These are phyloP conservation scores for Geranium brycei DNA, from an alignment of 345 rosid species.

Conservation along the genomic window DNA sequence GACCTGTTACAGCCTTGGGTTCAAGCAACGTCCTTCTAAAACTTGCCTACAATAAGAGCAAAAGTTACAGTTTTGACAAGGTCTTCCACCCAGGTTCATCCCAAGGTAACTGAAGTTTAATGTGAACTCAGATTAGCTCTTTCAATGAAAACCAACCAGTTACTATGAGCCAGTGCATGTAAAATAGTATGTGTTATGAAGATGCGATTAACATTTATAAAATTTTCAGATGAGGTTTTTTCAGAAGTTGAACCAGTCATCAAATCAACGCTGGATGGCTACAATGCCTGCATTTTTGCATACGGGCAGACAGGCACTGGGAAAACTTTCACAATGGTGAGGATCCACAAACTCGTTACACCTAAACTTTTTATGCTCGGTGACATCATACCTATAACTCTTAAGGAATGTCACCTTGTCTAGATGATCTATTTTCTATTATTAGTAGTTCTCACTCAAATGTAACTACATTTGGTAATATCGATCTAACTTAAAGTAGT, in stretches of 20 bases:
- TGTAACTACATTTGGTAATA: not conserved
- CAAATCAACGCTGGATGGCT: slow-evolving; percentile 69
- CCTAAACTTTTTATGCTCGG: not conserved
- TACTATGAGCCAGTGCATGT: not conserved
- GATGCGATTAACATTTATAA: slow-evolving; percentile 10
- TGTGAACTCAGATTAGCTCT: not conserved
- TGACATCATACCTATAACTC: not conserved
- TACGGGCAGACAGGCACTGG: slow-evolving; percentile 85
- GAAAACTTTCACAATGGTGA: slow-evolving; percentile 75
- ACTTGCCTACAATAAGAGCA: slow-evolving; percentile 29
- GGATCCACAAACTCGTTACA: not conserved
- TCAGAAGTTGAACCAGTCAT: slow-evolving; percentile 70
- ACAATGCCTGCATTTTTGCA: slow-evolving; percentile 74
- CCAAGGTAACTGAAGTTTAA: slow-evolving; percentile 35
- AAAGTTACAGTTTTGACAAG: slow-evolving; percentile 47
- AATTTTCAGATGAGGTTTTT: slow-evolving; percentile 52
- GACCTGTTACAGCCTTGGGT: slow-evolving; percentile 33
- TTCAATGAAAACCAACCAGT: no score
- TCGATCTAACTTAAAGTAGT: not conserved
- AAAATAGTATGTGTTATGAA: not conserved
- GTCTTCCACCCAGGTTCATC: slow-evolving; percentile 56
- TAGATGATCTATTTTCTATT: no score
- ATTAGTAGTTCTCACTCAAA: not conserved
- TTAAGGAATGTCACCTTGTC: no score
- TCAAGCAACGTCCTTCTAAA: slow-evolving; percentile 33